Conservation (phyloP, 768 basidiomycete genomes). For the Termitomyces sp. region DNA sequence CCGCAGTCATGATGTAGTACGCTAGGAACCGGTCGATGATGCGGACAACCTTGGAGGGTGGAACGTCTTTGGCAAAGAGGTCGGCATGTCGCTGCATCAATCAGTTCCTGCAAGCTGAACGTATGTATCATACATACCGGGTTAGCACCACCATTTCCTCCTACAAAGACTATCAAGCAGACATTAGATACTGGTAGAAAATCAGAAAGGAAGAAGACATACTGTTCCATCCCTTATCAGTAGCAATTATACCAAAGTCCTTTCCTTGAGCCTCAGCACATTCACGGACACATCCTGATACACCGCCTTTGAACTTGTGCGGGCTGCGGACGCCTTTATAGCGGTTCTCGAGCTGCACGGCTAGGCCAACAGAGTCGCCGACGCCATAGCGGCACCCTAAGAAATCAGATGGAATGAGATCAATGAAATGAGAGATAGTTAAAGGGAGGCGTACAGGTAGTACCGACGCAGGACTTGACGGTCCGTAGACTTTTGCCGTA, state of each 20-base stretch:
- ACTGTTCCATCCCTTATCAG: slow-evolving; percentile 75
- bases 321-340: slow-evolving; percentile 69
- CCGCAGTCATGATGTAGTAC: slow-evolving; percentile 73
- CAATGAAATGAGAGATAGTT: not conserved
- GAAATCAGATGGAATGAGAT: not conserved
- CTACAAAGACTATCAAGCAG: slow-evolving; percentile 46
- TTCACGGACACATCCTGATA: slow-evolving; percentile 72
- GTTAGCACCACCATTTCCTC: slow-evolving; percentile 68
- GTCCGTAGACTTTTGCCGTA: slow-evolving; percentile 72
- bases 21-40: slow-evolving; percentile 66
- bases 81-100: slow-evolving; percentile 48
- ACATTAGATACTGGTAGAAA: not conserved
- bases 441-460: slow-evolving; percentile 34
- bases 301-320: slow-evolving; percentile 78
- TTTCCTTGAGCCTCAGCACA: slow-evolving; percentile 74
- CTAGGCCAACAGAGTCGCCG: slow-evolving; percentile 74
- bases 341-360: slow-evolving; percentile 67
- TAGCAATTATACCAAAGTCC: slow-evolving; percentile 77
- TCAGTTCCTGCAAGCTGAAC: not conserved
- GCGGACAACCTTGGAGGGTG: slow-evolving; percentile 44
- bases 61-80: slow-evolving; percentile 66
- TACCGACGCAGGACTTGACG: slow-evolving; percentile 78
- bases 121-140: slow-evolving; percentile 21
- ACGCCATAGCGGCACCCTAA: slow-evolving; percentile 65
- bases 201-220: not conserved